phyloP scores from a whole-genome alignment of 305 asterid genomes.

The Rubia peregrina region DNA sequence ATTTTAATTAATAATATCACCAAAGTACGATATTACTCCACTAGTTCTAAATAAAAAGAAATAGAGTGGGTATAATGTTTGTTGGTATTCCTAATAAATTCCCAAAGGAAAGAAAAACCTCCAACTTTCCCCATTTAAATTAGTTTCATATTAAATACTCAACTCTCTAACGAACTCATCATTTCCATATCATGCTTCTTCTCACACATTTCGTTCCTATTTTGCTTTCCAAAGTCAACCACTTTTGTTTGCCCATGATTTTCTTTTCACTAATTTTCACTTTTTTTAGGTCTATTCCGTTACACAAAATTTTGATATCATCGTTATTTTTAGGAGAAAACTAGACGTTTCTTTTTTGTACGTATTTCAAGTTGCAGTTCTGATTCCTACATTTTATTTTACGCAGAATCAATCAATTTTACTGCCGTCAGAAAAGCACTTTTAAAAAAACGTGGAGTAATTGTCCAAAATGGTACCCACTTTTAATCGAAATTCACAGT shows the following conservation, averaged over 20 bases:
- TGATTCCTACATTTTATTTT: not conserved
- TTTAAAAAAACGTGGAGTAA: no score
- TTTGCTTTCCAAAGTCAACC: constrained; percentile 8
- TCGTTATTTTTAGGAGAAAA: not conserved
- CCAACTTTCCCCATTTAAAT: constrained; percentile 5
- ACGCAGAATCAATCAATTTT: no score
- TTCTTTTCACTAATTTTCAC: not conserved
- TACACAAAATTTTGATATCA: not conserved
- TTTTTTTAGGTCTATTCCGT: constrained; percentile 2
- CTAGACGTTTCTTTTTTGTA: no score
- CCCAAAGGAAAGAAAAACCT: constrained; percentile 1
- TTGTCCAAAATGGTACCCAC: no score
- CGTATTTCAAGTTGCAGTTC: not conserved
- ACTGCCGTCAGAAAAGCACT: no score
- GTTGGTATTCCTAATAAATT: not conserved
- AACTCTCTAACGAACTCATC: constrained; percentile 11
- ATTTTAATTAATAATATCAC: no score
- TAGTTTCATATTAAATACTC: not conserved
- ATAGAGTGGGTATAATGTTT: no score
- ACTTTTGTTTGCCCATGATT: not conserved
- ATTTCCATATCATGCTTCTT: constrained; percentile 5
- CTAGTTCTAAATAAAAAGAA: no score
- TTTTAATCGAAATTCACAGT: no score
- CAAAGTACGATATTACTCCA: no score
- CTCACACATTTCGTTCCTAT: constrained; percentile 9